Evolutionary conservation across 2,329 filamentous ascomycete species (phyloP).

Genomic region (Ustulina deusta): DNA sequence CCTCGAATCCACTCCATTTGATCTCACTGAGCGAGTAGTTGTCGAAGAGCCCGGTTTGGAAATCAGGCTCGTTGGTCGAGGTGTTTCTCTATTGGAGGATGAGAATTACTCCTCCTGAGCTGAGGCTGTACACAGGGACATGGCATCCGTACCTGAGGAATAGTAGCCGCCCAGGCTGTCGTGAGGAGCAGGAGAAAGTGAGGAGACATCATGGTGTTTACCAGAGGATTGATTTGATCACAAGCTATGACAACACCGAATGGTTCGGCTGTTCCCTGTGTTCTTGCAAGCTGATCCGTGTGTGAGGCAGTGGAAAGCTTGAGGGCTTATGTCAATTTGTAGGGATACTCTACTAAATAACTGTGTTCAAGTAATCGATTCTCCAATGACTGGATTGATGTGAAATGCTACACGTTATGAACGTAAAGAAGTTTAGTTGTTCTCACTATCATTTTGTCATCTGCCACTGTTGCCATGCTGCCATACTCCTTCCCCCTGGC

Average conservation of each 20-base stretch:
- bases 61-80: background rate
- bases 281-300: background rate
- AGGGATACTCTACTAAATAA: background rate
- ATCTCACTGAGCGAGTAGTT: slow-evolving; percentile 16
- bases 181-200: background rate
- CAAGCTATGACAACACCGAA: no score
- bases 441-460: no score
- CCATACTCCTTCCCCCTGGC: background rate
- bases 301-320: background rate
- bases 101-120: background rate
- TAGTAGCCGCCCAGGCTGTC: slow-evolving; percentile 1
- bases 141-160: slow-evolving; percentile 6
- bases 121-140: background rate
- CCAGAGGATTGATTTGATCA: slow-evolving; percentile 52
- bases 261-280: background rate
- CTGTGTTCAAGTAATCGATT: no score
- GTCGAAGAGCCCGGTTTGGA: background rate
- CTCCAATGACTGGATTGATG: background rate
- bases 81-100: background rate
- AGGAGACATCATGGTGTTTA: background rate
- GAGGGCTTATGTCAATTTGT: background rate
- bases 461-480: background rate
- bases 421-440: background rate
- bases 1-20: slow-evolving; percentile 29
- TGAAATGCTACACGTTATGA: background rate